Base-by-base conservation (phyloP, 306 rosid species). In the Psophocarpus tetragonolobus region DNA sequence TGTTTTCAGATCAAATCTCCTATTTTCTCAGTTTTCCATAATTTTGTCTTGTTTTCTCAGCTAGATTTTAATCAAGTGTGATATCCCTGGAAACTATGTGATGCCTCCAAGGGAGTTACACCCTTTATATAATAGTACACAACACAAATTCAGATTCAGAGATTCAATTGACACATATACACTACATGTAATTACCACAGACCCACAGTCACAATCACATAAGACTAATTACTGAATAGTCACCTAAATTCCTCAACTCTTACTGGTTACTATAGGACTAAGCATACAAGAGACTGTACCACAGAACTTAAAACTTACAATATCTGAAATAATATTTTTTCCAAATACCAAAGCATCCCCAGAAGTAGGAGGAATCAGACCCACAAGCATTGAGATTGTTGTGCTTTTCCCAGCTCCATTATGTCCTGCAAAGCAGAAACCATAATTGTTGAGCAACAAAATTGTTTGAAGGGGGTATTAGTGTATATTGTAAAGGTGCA, bases 381-480 rank as follows among this genome's bases (percentile, higher is more conserved):
- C 98, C 75, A 94, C 98, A 71, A 94, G 97, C 97, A 94, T 94
- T 42, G 98, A 90, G 77, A 94, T 92, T 36, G 98, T 90, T 10
- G 98, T 94, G 83, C 97, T 92, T 86, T 94, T 94, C 32, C 98
- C 98, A 87, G 98, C 98, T 69, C 97, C 97, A 76, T 91, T 94
- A 81, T 94, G 98, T 77, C 98, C 98, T 94, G 83, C 61, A 85
- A 77, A 83, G 48, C 44, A 33, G 51, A 74, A 66, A 64, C 42
- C 42, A 76, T 13, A 84, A 82, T 71, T 42, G 41, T 44, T 62
- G 42, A 63, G 75, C 26, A 72, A 77, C 26, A 72, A 77, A n/a
- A n/a, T n/a, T n/a, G n/a, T n/a, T n/a, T n/a, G n/a, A n/a, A n/a
- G n/a, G n/a, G n/a, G n/a, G n/a, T n/a, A n/a, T n/a, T n/a, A n/a